Conservation (phyloP, 2,329 filamentous ascomycete genomes). For the Fusarium sp. region DNA sequence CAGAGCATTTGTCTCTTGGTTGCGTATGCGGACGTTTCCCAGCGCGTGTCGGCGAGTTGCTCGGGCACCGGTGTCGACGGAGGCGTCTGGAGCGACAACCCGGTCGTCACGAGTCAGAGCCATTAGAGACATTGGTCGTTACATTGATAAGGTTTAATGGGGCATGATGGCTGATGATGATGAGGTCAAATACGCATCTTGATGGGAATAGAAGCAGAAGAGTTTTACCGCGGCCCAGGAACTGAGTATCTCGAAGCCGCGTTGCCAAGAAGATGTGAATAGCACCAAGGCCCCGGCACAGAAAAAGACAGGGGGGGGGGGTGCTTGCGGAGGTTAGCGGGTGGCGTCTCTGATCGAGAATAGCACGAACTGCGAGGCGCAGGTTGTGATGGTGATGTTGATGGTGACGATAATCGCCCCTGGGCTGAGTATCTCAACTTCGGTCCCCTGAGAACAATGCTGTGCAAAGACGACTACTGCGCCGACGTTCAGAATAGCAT, state of each 20-base stretch:
- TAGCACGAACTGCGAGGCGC: background rate
- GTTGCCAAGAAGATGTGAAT: background rate
- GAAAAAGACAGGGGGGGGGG: slow-evolving; percentile 2
- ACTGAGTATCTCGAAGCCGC: background rate
- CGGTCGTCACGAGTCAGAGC: background rate
- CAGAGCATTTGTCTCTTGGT: slow-evolving; percentile 35
- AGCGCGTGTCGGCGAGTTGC: slow-evolving; percentile 46
- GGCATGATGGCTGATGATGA: background rate
- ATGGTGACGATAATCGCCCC: background rate
- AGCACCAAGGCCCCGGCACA: background rate
- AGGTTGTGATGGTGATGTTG: background rate
- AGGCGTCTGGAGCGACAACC: background rate
- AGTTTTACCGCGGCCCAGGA: background rate
- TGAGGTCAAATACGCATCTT: background rate
- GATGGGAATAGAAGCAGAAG: background rate
- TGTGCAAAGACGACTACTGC: background rate
- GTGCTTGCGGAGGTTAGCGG: slow-evolving; percentile 5
- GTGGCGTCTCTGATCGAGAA: background rate
- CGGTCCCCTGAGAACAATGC: background rate
- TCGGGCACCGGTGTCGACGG: slow-evolving; percentile 7
- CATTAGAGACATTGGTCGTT: background rate
- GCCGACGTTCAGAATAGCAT: background rate
- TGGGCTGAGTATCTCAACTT: background rate
- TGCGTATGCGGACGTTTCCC: slow-evolving; percentile 56
- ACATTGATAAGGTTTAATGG: background rate